Base-by-base conservation (phyloP, 495 filamentous ascomycete genomes). In the Evansstolkia leycettana region DNA sequence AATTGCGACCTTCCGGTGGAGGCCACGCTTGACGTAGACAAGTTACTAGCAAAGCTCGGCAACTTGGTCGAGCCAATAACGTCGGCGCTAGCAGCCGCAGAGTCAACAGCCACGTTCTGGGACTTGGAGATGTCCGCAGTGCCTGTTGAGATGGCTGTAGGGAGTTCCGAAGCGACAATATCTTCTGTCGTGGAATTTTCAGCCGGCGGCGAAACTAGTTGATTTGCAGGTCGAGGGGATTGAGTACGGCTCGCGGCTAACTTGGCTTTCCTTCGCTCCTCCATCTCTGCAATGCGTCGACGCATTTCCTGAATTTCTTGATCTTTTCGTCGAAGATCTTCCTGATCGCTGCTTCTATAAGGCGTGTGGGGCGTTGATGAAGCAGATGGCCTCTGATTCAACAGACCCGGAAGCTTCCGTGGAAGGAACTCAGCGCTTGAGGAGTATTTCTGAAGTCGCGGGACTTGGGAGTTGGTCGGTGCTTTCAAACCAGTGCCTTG, bases 261-360 rank as follows among this genome's bases (percentile, higher is more conserved):
- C 44, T 69, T 76, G 24, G 62, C 61, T 52, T 75, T 76, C 40
- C 73, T 76, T 39, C 69, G 72, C 20, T 80, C 70, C 52, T 92
- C 83, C 24, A 77, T 68, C 47, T 85, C 78, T 11, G 78, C 81
- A 51, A 94, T 89, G 37, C 69, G 78, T 50, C 71, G 71, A 42
- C 74, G 83, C 65, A 88, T 73, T 26, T 69, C 68, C 50, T 82
- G 72, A 33, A 94, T 89, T 39, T 78, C 72, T 40, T 73, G 64
- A 37, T 83, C 71, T 46, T 79, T 81, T 15, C 50, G 45, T 33
- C 73, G 67, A 7, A 94, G 65, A 31, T 78, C 69, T 20, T 76
- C 73, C 31, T 57, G 46, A 28, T 68, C 64, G 25, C 51, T 51
- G n/a, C 38, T 45, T 20, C 50, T 52, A 12, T 39, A 39, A 29